Conservation (phyloP, 805 yeast genomes). For the Wickerhamiella parazyma region DNA sequence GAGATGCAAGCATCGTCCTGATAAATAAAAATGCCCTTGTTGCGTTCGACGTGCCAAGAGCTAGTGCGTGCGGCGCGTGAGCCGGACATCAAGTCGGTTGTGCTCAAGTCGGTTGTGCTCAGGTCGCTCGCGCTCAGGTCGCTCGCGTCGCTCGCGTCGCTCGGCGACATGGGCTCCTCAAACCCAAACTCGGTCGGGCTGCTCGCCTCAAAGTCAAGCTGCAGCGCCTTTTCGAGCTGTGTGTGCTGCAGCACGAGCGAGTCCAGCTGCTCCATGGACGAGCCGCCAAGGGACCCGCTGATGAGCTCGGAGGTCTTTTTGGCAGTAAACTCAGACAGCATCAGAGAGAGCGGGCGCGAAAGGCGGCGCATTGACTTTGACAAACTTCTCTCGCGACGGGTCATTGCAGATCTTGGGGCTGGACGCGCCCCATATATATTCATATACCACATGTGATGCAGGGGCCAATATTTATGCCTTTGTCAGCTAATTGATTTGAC, state of each 20-base stretch:
- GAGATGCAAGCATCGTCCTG: conserved; percentile 5
- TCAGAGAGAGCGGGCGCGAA: conserved; percentile 7
- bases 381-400: conserved; percentile 1
- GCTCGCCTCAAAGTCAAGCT: conserved; percentile 2
- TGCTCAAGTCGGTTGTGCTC: too few species aligned
- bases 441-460: background rate
- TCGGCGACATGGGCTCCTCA: conserved; percentile 1
- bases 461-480: background rate
- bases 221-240: background rate
- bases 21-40: conserved; percentile 6
- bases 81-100: too few species aligned
- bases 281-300: too few species aligned
- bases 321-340: conserved; percentile 1
- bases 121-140: too few species aligned
- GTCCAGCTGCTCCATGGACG: too few species aligned
- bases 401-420: background rate
- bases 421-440: background rate
- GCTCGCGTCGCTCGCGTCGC: background rate
- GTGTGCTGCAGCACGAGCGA: too few species aligned
- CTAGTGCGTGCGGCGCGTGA: background rate
- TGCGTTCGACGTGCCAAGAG: conserved; percentile 2
- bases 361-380: conserved; percentile 3
- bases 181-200: conserved; percentile 1
- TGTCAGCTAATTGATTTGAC: too few species aligned
- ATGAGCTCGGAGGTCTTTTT: conserved; percentile 1